These are phyloP conservation scores for Colletotrichum noveboracense DNA, from an alignment of 2,329 filamentous ascomycete species.

Conservation along the genomic window DNA sequence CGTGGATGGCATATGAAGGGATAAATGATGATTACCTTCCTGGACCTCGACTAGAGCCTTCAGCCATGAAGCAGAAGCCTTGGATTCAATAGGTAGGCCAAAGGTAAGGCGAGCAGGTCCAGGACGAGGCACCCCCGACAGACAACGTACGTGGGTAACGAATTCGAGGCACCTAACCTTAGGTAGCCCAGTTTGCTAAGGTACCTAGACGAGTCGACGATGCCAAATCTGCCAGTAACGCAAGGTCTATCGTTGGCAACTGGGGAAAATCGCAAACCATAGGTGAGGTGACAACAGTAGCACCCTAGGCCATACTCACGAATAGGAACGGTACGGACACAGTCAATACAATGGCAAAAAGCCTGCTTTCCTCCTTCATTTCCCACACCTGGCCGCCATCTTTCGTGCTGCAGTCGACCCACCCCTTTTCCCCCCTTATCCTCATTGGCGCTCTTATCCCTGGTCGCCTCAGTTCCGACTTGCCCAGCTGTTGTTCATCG, in stretches of 20 bases:
- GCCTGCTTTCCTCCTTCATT: slow-evolving; percentile 6
- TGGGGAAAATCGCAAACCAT: background rate
- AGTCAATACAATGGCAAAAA: background rate
- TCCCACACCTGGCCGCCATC: background rate
- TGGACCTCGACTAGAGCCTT: background rate
- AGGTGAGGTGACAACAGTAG: background rate
- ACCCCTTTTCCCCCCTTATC: background rate
- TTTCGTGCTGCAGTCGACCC: background rate
- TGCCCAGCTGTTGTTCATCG: background rate
- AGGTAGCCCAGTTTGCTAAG: background rate
- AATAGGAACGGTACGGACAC: background rate
- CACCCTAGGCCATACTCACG: background rate
- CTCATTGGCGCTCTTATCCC: background rate
- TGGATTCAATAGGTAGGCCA: background rate
- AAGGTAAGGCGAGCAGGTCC: background rate
- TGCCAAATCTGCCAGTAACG: background rate
- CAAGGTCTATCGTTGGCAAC: background rate
- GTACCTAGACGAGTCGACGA: background rate
- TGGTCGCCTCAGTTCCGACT: background rate
- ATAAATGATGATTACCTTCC: background rate
- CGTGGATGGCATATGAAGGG: background rate
- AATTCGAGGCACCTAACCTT: background rate
- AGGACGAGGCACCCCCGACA: background rate
- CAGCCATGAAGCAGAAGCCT: background rate
- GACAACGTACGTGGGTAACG: background rate